Percentiles rank a stretch among this genome's conserved stretches.
Evolutionary conservation across 2,329 filamentous ascomycete species (phyloP).

Genomic region (Byssoonygena ceratinophila): DNA sequence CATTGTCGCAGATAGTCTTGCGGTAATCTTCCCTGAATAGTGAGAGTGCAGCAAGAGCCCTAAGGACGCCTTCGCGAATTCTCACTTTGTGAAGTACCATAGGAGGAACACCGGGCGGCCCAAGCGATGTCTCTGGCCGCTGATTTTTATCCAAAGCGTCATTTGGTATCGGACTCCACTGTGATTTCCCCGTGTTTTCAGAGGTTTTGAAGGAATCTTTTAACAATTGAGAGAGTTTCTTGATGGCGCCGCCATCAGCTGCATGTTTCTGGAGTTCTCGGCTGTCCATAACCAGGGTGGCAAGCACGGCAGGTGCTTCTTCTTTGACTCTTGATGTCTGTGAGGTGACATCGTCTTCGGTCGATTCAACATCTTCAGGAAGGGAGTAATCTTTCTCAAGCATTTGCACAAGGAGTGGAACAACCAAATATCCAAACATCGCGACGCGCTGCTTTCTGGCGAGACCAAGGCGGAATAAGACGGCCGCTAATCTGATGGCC

Average conservation of each 20-base stretch:
- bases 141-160: constrained; percentile 16
- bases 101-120: constrained; percentile 51
- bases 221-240: constrained; percentile 51
- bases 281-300: constrained; percentile 67
- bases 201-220: constrained; percentile 57
- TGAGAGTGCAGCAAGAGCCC: constrained; percentile 70
- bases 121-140: constrained; percentile 42
- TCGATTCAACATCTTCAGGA: constrained; percentile 31
- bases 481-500: constrained; percentile 58
- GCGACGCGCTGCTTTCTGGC: constrained; percentile 54
- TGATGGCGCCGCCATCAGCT: constrained; percentile 57
- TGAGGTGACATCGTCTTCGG: constrained; percentile 31
- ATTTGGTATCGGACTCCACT: constrained; percentile 43
- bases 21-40: constrained; percentile 74
- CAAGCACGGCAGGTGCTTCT: constrained; percentile 63
- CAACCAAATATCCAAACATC: constrained; percentile 55
- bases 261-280: constrained; percentile 71
- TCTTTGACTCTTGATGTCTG: constrained; percentile 50
- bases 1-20: constrained; percentile 69
- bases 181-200: constrained; percentile 38
- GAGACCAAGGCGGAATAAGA: constrained; percentile 58
- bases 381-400: constrained; percentile 45
- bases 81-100: constrained; percentile 58
- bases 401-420: constrained; percentile 59
- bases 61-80: constrained; percentile 63